phyloP scores from a whole-genome alignment of 306 rosid species.

The Cucumis hystrix region DNA sequence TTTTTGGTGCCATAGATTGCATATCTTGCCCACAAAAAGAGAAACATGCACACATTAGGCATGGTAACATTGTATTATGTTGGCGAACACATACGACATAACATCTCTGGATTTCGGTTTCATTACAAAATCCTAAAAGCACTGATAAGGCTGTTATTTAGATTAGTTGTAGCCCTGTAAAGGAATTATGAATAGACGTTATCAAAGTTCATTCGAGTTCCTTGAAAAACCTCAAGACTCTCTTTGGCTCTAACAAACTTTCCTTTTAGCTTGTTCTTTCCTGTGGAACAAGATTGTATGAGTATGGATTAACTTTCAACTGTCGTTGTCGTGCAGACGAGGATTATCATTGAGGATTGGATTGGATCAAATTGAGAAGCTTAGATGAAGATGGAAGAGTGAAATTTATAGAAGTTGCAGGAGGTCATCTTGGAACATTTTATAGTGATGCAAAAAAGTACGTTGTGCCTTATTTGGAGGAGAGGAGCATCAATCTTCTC shows the following conservation, averaged over 20 bases:
- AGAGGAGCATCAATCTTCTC: background rate
- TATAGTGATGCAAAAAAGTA: constrained; percentile 35
- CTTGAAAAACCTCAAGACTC: background rate
- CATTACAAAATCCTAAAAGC: background rate
- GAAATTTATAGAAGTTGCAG: constrained; percentile 42
- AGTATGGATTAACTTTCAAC: too few relatives aligned
- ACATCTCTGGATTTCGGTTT: background rate
- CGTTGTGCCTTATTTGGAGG: constrained; percentile 51
- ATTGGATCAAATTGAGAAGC: constrained; percentile 47
- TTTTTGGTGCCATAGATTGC: background rate
- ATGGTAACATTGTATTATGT: background rate
- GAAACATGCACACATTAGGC: background rate
- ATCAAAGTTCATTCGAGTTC: background rate
- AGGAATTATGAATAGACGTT: background rate
- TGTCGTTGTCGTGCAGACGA: constrained; percentile 32
- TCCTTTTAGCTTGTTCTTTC: too few relatives aligned
- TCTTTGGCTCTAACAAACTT: background rate
- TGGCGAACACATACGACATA: background rate
- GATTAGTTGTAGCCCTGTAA: background rate
- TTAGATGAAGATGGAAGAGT: constrained; percentile 73
- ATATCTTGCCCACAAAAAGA: too few relatives aligned
- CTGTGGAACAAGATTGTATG: too few relatives aligned
- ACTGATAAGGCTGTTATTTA: background rate
- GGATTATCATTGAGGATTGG: constrained; percentile 72
- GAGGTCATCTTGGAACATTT: constrained; percentile 60